These are phyloP conservation scores for Mycena capillaripes DNA, from an alignment of 768 basidiomycete genomes.

Conservation along the genomic window DNA sequence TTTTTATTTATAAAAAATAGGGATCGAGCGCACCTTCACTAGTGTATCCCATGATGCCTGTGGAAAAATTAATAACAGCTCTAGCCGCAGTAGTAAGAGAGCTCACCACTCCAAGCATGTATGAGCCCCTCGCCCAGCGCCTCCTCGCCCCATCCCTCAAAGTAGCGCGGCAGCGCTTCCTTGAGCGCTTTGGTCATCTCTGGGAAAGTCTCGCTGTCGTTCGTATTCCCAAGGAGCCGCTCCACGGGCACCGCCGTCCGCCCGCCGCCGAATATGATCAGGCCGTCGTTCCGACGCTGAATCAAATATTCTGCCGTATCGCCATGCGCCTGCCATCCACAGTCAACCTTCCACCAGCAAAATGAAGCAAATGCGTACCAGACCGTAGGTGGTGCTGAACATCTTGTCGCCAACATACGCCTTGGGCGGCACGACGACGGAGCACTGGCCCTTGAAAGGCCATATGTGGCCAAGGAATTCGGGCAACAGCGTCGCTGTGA, in stretches of 20 bases:
- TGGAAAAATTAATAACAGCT: background rate
- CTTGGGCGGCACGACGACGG: conserved; percentile 40
- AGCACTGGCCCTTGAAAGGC: conserved; percentile 41
- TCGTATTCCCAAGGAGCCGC: conserved; percentile 35
- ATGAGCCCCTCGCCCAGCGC: conserved; percentile 40
- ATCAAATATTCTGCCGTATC: conserved; percentile 43
- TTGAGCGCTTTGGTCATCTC: conserved; percentile 42
- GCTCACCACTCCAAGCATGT: conserved; percentile 33
- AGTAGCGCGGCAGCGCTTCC: conserved; percentile 38
- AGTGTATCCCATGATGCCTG: conserved; percentile 45
- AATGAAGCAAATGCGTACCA: conserved; percentile 3
- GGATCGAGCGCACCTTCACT: conserved; percentile 11
- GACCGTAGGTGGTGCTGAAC: conserved; percentile 35
- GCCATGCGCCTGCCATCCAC: conserved; percentile 15
- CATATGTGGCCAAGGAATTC: conserved; percentile 41
- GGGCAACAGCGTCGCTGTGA: conserved; percentile 55
- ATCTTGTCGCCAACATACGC: conserved; percentile 37
- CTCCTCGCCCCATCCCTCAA: conserved; percentile 44
- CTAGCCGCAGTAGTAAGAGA: background rate
- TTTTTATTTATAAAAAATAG: background rate
- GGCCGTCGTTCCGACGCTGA: conserved; percentile 42
- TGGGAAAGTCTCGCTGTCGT: conserved; percentile 37
- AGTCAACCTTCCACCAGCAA: background rate
- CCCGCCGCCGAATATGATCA: conserved; percentile 42
- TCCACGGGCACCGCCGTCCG: conserved; percentile 33